These are phyloP conservation scores for Stentor roeselii DNA, from an alignment of 73 alveolate species.

Conservation along the genomic window DNA sequence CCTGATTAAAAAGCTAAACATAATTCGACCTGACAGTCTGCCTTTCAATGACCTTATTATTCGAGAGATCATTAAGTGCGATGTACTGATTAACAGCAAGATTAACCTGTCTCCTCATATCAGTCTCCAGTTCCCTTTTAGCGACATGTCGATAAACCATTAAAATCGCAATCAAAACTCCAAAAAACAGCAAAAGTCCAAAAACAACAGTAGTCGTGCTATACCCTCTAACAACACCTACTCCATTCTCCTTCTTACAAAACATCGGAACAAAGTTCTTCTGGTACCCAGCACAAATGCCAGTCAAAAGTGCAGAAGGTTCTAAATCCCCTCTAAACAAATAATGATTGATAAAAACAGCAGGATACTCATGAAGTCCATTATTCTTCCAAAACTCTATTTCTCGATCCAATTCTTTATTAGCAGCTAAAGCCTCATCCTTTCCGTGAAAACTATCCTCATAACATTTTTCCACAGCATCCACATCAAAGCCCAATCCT, in stretches of 20 bases:
- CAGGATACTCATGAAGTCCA: slow-evolving; percentile 32
- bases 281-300: slow-evolving; percentile 39
- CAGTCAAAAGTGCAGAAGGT: slow-evolving; percentile 38
- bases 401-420: slow-evolving; percentile 21
- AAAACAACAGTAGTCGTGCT: slow-evolving; percentile 3
- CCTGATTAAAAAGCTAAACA: no score
- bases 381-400: slow-evolving; percentile 24
- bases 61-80: slow-evolving; percentile 11
- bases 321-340: slow-evolving; percentile 46
- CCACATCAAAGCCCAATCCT: slow-evolving; percentile 19
- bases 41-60: not conserved
- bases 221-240: not conserved
- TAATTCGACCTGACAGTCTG: not conserved
- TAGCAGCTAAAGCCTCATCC: slow-evolving; percentile 28
- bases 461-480: slow-evolving; percentile 22
- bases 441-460: slow-evolving; percentile 32
- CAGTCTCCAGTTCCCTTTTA: slow-evolving; percentile 18
- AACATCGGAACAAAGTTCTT: slow-evolving; percentile 17
- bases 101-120: slow-evolving; percentile 15
- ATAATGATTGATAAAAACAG: slow-evolving; percentile 30
- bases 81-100: not conserved
- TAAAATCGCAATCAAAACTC: not conserved
- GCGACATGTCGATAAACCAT: not conserved
- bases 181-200: not conserved
- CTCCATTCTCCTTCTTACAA: slow-evolving; percentile 17